These are phyloP conservation scores for Waltiozyma sp. DNA, from an alignment of 1,139 yeast genomes.

Conservation along the genomic window DNA sequence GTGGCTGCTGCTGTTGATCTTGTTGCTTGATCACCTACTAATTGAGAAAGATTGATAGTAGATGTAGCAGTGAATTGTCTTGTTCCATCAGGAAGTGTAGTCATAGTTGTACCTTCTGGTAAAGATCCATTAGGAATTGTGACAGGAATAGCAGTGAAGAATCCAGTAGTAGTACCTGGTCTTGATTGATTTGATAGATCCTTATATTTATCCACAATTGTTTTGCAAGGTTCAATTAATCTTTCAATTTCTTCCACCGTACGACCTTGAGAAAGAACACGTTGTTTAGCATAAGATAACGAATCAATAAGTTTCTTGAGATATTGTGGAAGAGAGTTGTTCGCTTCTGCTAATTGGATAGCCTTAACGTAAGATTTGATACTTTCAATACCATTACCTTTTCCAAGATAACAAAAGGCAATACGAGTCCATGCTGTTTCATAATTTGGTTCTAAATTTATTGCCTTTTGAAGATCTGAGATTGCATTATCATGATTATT, in stretches of 20 bases:
- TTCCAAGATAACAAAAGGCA: constrained; percentile 22
- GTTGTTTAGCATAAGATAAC: constrained; percentile 7
- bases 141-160: background rate
- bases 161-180: background rate
- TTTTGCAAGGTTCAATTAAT: constrained; percentile 3
- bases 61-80: background rate
- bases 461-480: constrained; percentile 22
- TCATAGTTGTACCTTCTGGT: background rate
- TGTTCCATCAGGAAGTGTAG: background rate
- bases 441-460: constrained; percentile 21
- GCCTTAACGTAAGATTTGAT: constrained; percentile 25
- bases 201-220: constrained; percentile 2
- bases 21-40: background rate
- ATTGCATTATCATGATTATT: constrained; percentile 24
- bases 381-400: constrained; percentile 24
- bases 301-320: constrained; percentile 9
- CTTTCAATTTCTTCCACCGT: constrained; percentile 3
- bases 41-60: no score
- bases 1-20: no score
- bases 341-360: constrained; percentile 16
- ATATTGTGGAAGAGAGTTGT: constrained; percentile 6
- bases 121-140: background rate
- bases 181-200: background rate
- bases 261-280: constrained; percentile 10
- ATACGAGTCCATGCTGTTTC: constrained; percentile 27